Base-by-base conservation (phyloP, 192 early-diverging fungal species). In the Coemansia sp. region DNA sequence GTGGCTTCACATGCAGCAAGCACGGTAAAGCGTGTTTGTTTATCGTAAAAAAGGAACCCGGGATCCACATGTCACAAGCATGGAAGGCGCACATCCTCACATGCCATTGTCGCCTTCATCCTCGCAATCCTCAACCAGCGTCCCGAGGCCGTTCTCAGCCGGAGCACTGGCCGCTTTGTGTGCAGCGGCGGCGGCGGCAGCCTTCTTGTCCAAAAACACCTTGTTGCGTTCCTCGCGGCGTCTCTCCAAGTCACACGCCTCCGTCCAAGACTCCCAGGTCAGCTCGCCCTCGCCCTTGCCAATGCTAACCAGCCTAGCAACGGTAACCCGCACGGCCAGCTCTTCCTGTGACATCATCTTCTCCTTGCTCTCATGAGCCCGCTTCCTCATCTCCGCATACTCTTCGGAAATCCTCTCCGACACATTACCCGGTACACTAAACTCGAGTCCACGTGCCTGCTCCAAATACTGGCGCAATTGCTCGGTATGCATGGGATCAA, bases 401-500 rank as follows among this genome's bases (percentile, higher is more conserved):
- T 77, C 67, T n/a, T 51, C 55, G 20, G 73, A 77, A 18, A 77
- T 77, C 67, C 68, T 77, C 50, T 87, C 74, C 3, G 87, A 85
- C 30, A 86, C 67, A 7, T 72, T 55, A 22, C 85, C 76, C 14
- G 85, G 76, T 10, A 89, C 77, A 26, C 57, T 72, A 60, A 83
- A 87, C 9, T 81, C 78, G 13, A 67, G 33, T 39, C 76, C 43
- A 11, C 80, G 75, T 6, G 77, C 60, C 9, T 50, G 36, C 43
- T 83, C 80, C 20, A 89, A 41, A 33, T 81, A 89, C 37, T 74
- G 80, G 33, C 86, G 78, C 42, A 81, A 79, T 27, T 67, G 45
- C 35, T 64, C 50, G 5, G 80, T 44, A 14, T 77, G 67, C 47
- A 81, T 70, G 24, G 72, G 74, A 13, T 76, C 60, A 27, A 80